Evolutionary conservation across 306 rosid species (phyloP), one percentile per base, ranked within the genome.

Genomic region (Prunus armeniaca): DNA sequence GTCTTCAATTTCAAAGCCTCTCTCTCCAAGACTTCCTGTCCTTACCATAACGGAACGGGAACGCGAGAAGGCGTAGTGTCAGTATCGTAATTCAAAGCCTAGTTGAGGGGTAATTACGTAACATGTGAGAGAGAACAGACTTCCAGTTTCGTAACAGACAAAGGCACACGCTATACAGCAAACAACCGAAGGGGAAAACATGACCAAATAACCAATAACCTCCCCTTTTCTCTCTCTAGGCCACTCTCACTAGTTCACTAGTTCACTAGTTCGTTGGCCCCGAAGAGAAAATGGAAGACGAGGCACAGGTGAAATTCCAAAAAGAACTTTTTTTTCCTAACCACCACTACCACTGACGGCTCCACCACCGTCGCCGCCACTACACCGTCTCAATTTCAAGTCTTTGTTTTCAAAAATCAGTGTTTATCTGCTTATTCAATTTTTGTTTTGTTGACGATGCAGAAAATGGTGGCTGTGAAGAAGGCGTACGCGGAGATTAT

Each of bases 401-500:
- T 41, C 45, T 18, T n/a, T n/a, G 30, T 17, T 38, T 32, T 46
- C 5, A n/a, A 13, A 20, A 6, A 13, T 71, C 1, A 56, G n/a
- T 20, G 4, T 62, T 55, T 19, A 61, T 74, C 67, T 60, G 3
- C 6, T 30, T 58, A 22, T 12, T 60, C 9, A 20, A 38, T 38
- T 38, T 38, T 38, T 38, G 22, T 13, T 14, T 67, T 67, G 38
- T 73, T 41, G 65, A 12, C 63, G 81, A n/a, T 12, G 71, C 83
- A 92, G 97, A 89, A 86, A 82, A 54, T 85, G 89, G 9, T 66
- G 88, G 97, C 87, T 46, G 76, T 93, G 83, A 88, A 93, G 83
- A 93, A 79, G 82, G 97, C 91, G 12, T 93, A 86, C 49, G 97
- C 97, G 47, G 93, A 87, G 0, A 86, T 90, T 51, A 90, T 90